Percentiles rank a stretch among this genome's conserved stretches.
Evolutionary conservation across 2,329 filamentous ascomycete genomes (phyloP).

Genomic region (Didymella lethalis): DNA sequence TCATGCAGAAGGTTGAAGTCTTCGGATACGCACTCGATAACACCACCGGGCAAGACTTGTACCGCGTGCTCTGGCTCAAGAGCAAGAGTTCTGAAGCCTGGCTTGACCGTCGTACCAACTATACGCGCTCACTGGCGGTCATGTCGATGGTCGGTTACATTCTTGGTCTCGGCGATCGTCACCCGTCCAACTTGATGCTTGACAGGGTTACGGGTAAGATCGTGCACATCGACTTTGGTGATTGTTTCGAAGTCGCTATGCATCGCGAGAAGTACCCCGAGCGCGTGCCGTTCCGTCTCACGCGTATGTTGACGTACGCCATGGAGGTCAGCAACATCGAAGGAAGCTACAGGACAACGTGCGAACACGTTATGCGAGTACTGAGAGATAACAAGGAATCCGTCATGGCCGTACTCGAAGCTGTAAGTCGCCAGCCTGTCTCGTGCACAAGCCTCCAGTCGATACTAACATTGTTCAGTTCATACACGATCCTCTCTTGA

Average conservation of each 20-base stretch:
- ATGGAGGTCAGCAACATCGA: constrained; percentile 99
- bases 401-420: constrained; percentile 96
- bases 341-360: constrained; percentile 96
- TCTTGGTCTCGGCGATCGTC: constrained; percentile 91
- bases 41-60: constrained; percentile 97
- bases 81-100: constrained; percentile 97
- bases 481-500: constrained; percentile 98
- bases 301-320: constrained; percentile 97
- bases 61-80: constrained; percentile 98
- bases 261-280: constrained; percentile 99
- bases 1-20: constrained; percentile 99
- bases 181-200: constrained; percentile 97
- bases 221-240: constrained; percentile 98
- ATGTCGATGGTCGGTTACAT: constrained; percentile 99
- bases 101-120: constrained; percentile 98
- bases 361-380: constrained; percentile 97
- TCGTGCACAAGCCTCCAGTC: background rate
- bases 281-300: constrained; percentile 95
- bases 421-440: constrained; percentile 67
- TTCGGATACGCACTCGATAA: constrained; percentile 99
- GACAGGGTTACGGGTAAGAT: constrained; percentile 96
- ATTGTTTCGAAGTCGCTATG: constrained; percentile 99
- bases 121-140: constrained; percentile 93
- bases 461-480: constrained; percentile 66
- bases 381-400: constrained; percentile 97